Conservation (phyloP, 2,329 filamentous ascomycete genomes). For the Didymella sp. region DNA sequence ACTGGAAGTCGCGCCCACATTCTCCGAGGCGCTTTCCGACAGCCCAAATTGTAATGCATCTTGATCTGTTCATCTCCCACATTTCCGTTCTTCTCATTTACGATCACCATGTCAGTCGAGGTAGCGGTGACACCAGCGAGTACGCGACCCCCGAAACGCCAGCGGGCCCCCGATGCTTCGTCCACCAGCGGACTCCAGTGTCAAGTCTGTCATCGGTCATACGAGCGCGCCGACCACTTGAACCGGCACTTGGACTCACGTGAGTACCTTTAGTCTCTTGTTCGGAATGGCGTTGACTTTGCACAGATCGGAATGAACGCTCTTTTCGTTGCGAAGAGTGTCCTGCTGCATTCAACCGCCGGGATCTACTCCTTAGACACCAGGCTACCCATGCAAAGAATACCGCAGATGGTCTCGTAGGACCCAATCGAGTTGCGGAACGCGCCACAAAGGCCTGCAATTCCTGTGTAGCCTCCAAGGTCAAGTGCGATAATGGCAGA, state of each 20-base stretch:
- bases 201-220: constrained; percentile 37
- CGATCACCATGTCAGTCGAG: not conserved
- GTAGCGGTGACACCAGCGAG: not conserved
- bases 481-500: not conserved
- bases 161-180: constrained; percentile 1
- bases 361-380: not conserved
- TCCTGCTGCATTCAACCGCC: not conserved
- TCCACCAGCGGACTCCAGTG: constrained; percentile 25
- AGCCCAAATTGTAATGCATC: not conserved
- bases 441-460: not conserved
- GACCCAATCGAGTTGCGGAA: not conserved
- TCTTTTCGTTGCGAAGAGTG: not conserved
- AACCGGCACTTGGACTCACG: constrained; percentile 43
- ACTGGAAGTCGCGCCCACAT: not conserved
- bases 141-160: not conserved
- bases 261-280: constrained; percentile 1
- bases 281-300: not conserved
- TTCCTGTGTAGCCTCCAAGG: not conserved
- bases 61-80: not conserved
- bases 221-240: constrained; percentile 41
- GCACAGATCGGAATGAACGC: not conserved
- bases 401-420: not conserved
- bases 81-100: not conserved
- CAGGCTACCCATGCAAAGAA: not conserved
- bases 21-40: not conserved